Base-by-base conservation (phyloP, 768 basidiomycete species). In the Cystofilobasidium ferigula region DNA sequence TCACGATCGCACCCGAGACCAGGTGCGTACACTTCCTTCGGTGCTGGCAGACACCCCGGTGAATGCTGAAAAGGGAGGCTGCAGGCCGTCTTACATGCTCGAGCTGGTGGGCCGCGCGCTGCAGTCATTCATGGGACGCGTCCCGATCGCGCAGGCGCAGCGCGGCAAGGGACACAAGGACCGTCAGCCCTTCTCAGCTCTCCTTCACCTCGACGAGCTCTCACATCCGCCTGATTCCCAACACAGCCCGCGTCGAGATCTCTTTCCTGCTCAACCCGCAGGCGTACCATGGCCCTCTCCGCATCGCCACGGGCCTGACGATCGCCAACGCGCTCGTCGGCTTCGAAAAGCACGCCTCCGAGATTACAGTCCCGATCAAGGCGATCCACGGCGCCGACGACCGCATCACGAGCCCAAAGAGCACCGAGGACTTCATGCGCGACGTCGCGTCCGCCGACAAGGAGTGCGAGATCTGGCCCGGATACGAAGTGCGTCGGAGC, bases 261-360 rank as follows among this genome's bases (percentile, higher is more conserved):
- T 54, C 48, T 22, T 67, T 67, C 65, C 61, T 67, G 4, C 24
- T 42, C 48, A 67, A 67, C 51, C 65, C 59, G 30, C 60, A 61
- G 24, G 16, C 51, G 18, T 67, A 67, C 35, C 65, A 67, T 35
- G 65, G 65, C 14, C 65, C 65, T 36, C 59, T 67, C 16, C 35
- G 65, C 24, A 62, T 67, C 53, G 45, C 51, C 1, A 67, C 65
- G 1, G 65, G 65, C 8, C 36, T 67, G 59, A 34, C 34, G n/a
- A 56, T 61, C 36, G 24, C 42, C 2, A 28, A 54, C 26, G 47
- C 40, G 8, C 30, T 51, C 53, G 47, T 43, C 28, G 61, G 9
- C 40, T 48, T 61, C 5, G 61, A n/a, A 20, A 18, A 20, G 32
- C 36, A 43, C 20, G 57, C 57, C 24, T 18, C 48, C 0, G 36